Percentiles rank a stretch among this genome's conserved stretches.
phyloP scores from a whole-genome alignment of 768 basidiomycete species.

The Punctularia strigosozonata region DNA sequence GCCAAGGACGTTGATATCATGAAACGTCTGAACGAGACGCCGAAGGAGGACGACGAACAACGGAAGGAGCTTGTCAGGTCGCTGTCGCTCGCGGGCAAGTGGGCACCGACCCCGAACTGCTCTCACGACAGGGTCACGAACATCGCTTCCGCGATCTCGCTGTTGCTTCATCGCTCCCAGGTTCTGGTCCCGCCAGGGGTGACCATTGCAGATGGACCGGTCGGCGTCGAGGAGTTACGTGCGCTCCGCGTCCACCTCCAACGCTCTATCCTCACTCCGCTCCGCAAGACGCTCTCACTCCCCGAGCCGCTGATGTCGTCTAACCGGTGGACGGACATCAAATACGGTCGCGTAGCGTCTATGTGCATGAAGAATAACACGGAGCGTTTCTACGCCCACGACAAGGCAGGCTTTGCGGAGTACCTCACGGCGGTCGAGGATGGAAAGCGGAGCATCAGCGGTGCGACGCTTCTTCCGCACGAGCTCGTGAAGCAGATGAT shows the following conservation, averaged over 20 bases:
- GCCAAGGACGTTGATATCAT: conserved; percentile 34
- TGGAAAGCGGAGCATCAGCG: conserved; percentile 46
- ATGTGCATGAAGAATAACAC: conserved; percentile 51
- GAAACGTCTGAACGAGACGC: conserved; percentile 21
- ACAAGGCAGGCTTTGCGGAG: conserved; percentile 42
- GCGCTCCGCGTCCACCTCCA: conserved; percentile 28
- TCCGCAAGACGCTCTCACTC: conserved; percentile 31
- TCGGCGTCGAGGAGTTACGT: conserved; percentile 17
- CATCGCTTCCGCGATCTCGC: conserved; percentile 49
- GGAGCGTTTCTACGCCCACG: conserved; percentile 41
- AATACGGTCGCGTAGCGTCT: conserved; percentile 48
- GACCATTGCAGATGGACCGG: conserved; percentile 10
- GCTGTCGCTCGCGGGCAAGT: conserved; percentile 53
- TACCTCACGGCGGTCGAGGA: conserved; percentile 47
- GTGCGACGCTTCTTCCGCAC: conserved; percentile 59
- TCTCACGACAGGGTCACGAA: conserved; percentile 56
- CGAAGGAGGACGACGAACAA: conserved; percentile 14
- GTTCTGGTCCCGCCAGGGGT: conserved; percentile 5
- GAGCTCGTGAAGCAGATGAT: conserved; percentile 35
- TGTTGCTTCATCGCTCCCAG: conserved; percentile 34
- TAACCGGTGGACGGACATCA: conserved; percentile 44
- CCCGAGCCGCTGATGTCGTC: conserved; percentile 56
- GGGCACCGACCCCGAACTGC: conserved; percentile 50
- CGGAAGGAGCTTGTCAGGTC: conserved; percentile 21
- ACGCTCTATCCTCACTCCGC: conserved; percentile 44